phyloP scores from a whole-genome alignment of 257 asterid genomes.

The Lycium ferocissimum region DNA sequence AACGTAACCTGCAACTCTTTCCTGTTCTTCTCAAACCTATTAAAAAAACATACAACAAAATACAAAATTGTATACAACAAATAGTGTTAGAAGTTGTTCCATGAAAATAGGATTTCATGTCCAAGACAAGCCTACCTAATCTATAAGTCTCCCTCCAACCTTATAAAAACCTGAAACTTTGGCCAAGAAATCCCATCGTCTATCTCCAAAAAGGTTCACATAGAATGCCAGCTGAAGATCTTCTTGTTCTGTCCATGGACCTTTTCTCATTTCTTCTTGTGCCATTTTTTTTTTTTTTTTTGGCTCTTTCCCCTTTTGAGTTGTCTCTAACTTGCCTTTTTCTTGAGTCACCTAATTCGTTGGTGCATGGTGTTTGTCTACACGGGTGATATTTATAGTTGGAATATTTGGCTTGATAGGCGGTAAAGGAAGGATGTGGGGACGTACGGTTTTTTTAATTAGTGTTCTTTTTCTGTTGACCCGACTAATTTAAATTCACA shows the following conservation, averaged over 20 bases:
- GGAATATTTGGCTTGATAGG: neutral
- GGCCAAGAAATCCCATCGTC: conserved; percentile 25
- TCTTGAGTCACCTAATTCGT: neutral
- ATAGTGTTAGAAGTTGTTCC: neutral
- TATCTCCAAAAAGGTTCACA: conserved; percentile 9
- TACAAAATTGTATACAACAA: neutral
- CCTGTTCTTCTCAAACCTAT: conserved; percentile 86
- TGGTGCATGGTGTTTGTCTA: neutral
- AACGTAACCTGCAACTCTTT: conserved; percentile 83
- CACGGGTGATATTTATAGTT: conserved; percentile 9
- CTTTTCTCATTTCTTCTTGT: conserved; percentile 21
- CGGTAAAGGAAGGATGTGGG: neutral
- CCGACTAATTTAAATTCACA: neutral
- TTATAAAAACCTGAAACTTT: conserved; percentile 27
- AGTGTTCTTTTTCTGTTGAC: neutral
- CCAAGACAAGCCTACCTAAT: conserved; percentile 26
- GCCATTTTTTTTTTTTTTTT: neutral
- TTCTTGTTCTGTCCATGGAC: conserved; percentile 17
- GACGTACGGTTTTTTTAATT: no score
- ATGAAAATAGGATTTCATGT: conserved; percentile 12
- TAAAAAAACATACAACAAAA: neutral
- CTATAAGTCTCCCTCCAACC: conserved; percentile 20
- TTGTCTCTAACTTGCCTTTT: neutral
- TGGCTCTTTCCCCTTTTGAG: neutral
- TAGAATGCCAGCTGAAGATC: neutral